Evolutionary conservation across 2,329 filamentous ascomycete genomes (phyloP).

Genomic region (Ascochyta clinopodiicola): DNA sequence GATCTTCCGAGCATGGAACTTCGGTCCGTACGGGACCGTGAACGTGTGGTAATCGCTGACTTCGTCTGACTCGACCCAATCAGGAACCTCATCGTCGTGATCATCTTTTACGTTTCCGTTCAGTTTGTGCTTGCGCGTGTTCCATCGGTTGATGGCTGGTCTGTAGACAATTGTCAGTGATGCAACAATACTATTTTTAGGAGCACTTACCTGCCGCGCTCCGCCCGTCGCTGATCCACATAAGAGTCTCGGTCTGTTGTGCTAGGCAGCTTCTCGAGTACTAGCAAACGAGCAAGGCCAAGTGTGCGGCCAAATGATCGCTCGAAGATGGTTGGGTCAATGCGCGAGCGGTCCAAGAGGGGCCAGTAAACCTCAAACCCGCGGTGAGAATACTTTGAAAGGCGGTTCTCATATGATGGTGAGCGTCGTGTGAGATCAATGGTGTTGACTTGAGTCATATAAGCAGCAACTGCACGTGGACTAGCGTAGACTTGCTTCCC

Average conservation of each 20-base stretch:
- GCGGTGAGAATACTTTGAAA: slow-evolving; percentile 81
- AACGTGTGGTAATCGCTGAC: slow-evolving; percentile 76
- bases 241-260: slow-evolving; percentile 72
- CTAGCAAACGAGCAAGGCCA: slow-evolving; percentile 78
- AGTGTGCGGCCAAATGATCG: slow-evolving; percentile 77
- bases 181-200: fast-evolving
- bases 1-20: slow-evolving; percentile 68
- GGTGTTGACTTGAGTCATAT: slow-evolving; percentile 81
- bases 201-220: slow-evolving; percentile 61
- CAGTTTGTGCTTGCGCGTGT: slow-evolving; percentile 48
- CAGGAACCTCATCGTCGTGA: slow-evolving; percentile 80
- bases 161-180: slow-evolving; percentile 45
- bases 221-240: slow-evolving; percentile 70
- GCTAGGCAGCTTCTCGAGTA: slow-evolving; percentile 79
- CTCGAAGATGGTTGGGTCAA: slow-evolving; percentile 89
- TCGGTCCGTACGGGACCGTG: slow-evolving; percentile 70
- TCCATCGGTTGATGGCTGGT: slow-evolving; percentile 59
- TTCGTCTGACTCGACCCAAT: slow-evolving; percentile 80
- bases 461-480: slow-evolving; percentile 77
- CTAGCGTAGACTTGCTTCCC: slow-evolving; percentile 80
- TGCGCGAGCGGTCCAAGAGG: slow-evolving; percentile 72
- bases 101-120: slow-evolving; percentile 77
- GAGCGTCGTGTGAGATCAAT: slow-evolving; percentile 80
- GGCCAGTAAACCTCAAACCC: slow-evolving; percentile 87
- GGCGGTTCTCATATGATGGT: slow-evolving; percentile 84